phyloP scores from a whole-genome alignment of 495 filamentous ascomycete species.

The Daldinia caldariorum region DNA sequence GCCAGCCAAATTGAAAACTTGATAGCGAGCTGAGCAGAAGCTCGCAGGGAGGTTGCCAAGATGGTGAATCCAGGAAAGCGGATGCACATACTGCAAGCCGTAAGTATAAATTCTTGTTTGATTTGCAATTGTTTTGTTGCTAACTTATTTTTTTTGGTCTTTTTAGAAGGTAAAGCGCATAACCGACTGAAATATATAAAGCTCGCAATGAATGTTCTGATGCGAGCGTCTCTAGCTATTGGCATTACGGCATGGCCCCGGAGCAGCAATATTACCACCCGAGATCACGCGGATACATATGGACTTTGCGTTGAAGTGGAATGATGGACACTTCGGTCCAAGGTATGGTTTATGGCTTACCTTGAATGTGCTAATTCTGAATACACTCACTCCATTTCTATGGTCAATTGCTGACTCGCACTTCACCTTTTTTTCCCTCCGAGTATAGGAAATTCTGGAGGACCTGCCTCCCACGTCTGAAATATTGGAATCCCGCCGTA shows the following conservation, averaged over 20 bases:
- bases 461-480: conserved; percentile 80
- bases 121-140: conserved; percentile 3
- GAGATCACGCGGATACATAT: conserved; percentile 86
- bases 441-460: conserved; percentile 83
- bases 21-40: conserved; percentile 32
- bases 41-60: conserved; percentile 51
- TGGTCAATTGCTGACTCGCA: neutral
- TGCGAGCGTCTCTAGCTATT: conserved; percentile 66
- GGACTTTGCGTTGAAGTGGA: conserved; percentile 73
- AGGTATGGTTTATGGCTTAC: conserved; percentile 69
- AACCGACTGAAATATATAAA: conserved; percentile 21
- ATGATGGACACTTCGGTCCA: conserved; percentile 80
- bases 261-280: conserved; percentile 80
- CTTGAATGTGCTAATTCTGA: neutral
- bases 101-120: conserved; percentile 55
- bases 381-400: neutral
- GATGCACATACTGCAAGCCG: conserved; percentile 78
- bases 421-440: conserved; percentile 17
- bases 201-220: conserved; percentile 23
- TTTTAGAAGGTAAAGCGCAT: conserved; percentile 47
- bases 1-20: conserved; percentile 28
- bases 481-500: conserved; percentile 91
- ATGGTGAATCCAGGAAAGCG: conserved; percentile 86
- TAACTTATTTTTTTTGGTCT: conserved; percentile 7
- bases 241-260: conserved; percentile 76